Evolutionary conservation across 441 rosid genomes (phyloP).

Genomic region (Gossypium gossypioides): DNA sequence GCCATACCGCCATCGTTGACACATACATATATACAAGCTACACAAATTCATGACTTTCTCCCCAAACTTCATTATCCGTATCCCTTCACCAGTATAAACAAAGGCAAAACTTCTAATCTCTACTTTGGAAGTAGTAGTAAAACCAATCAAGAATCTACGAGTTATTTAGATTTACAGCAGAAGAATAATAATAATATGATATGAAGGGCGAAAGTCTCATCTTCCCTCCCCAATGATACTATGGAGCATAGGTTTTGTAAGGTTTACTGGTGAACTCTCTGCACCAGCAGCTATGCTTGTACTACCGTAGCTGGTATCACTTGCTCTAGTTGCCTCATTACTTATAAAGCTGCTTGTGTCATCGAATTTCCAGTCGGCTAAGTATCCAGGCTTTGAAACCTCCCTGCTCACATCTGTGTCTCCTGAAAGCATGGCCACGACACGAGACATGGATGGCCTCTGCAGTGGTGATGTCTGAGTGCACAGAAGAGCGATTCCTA

Average conservation of each 20-base stretch:
- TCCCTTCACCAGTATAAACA: neutral
- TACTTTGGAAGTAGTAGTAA: neutral
- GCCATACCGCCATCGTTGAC: too few species aligned
- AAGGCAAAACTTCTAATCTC: neutral
- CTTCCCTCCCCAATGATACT: conserved; percentile 28
- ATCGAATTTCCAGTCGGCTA: conserved; percentile 37
- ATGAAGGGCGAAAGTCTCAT: conserved; percentile 2
- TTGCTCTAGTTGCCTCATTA: conserved; percentile 12
- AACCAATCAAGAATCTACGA: neutral
- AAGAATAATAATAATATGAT: neutral
- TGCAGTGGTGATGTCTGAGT: conserved; percentile 46
- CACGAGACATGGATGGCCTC: conserved; percentile 65
- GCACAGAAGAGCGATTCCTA: conserved; percentile 52
- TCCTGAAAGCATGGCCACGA: conserved; percentile 59
- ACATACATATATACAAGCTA: neutral
- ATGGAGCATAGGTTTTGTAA: conserved; percentile 18
- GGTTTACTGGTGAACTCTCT: neutral
- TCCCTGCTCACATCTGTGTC: conserved; percentile 40
- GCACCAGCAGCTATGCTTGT: conserved; percentile 14
- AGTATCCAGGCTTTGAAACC: conserved; percentile 45
- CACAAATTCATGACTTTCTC: neutral
- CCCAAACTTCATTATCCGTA: neutral
- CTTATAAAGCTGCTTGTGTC: conserved; percentile 32
- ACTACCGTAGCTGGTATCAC: conserved; percentile 11
- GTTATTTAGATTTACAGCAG: neutral